Evolutionary conservation across 1,284 basidiomycete genomes (phyloP).

Genomic region (Takashimella koratensis): DNA sequence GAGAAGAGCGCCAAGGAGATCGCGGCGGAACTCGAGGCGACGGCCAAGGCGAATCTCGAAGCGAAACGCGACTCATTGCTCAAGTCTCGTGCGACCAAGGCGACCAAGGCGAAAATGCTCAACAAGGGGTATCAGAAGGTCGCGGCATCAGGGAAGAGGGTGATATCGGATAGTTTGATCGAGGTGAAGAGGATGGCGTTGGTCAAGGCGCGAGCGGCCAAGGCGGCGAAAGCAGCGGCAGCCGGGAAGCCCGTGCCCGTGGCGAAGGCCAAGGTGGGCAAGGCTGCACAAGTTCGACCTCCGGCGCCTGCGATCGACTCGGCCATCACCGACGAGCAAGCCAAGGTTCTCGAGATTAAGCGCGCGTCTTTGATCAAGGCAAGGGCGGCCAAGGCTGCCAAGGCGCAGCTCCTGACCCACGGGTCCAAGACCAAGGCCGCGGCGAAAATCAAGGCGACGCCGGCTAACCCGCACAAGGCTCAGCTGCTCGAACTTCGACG

Average conservation of each 20-base stretch:
- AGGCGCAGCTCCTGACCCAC: too few relatives aligned
- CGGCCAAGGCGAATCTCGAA: neutral
- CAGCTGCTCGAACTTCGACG: neutral
- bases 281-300: neutral
- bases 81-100: neutral
- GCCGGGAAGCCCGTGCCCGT: neutral
- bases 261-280: neutral
- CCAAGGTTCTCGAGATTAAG: neutral
- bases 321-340: neutral
- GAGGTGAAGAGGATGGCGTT: neutral
- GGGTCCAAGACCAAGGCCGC: neutral
- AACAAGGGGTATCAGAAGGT: neutral
- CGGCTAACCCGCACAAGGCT: neutral
- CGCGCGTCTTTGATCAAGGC: neutral
- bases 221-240: neutral
- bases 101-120: neutral
- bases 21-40: constrained; percentile 13
- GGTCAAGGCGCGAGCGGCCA: neutral
- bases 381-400: constrained; percentile 1
- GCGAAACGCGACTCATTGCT: neutral
- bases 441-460: neutral
- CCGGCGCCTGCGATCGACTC: neutral
- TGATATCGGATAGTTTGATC: neutral
- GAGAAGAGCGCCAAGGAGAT: constrained; percentile 28
- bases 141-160: neutral